These are phyloP conservation scores for Fraxinus sp. DNA, from an alignment of 305 asterid species.

Conservation along the genomic window DNA sequence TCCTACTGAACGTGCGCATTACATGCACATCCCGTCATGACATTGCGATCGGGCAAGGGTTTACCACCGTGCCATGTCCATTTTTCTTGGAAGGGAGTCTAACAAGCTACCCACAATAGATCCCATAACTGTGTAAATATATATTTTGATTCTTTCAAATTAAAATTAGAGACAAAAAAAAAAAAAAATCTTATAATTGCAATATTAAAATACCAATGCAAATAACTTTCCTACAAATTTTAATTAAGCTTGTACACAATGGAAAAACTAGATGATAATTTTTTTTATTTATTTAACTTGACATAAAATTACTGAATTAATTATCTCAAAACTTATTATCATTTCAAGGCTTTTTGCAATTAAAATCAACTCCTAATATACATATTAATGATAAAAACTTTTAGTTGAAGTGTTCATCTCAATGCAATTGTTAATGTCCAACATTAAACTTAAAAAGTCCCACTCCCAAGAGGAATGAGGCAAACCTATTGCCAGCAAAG, in stretches of 20 bases:
- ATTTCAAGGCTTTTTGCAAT: not conserved
- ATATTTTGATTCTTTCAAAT: too few species aligned
- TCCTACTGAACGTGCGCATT: too few species aligned
- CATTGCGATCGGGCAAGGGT: too few species aligned
- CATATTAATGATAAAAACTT: not conserved
- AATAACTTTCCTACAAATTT: too few species aligned
- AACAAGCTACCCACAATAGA: too few species aligned
- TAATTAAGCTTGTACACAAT: not conserved
- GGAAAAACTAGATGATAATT: not conserved
- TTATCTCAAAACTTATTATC: not conserved
- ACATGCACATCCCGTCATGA: too few species aligned
- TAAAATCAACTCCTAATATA: not conserved
- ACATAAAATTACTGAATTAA: not conserved
- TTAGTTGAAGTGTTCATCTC: constrained; percentile 57
- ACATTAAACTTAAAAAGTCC: constrained; percentile 38
- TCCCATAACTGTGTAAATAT: too few species aligned
- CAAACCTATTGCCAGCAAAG: constrained; percentile 45
- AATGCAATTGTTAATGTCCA: constrained; percentile 27
- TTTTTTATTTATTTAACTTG: not conserved
- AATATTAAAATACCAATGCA: too few species aligned
- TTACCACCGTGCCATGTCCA: not conserved
- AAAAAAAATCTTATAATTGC: not conserved
- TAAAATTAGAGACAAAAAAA: too few species aligned
- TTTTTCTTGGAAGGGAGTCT: not conserved
- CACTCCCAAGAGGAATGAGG: constrained; percentile 44